phyloP scores from a whole-genome alignment of 441 rosid genomes.

The Pelargonium australe region DNA sequence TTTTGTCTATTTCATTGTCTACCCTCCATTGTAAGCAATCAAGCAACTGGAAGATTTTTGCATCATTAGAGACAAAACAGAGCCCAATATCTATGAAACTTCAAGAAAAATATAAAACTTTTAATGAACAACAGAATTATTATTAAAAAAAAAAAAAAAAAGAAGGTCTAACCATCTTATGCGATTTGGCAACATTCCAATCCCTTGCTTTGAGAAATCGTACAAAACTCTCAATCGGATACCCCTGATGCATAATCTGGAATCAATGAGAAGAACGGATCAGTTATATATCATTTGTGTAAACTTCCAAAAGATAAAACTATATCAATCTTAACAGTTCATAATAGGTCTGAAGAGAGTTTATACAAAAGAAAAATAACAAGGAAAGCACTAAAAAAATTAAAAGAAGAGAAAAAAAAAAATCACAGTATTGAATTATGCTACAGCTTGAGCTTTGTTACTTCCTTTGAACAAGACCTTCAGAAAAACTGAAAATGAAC shows the following conservation, averaged over 20 bases:
- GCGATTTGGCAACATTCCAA: slow-evolving; percentile 56
- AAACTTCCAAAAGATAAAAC: background rate
- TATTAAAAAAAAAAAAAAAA: no score
- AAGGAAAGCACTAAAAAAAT: no score
- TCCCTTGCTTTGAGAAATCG: slow-evolving; percentile 75
- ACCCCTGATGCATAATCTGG: slow-evolving; percentile 64
- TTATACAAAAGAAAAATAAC: background rate
- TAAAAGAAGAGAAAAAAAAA: no score
- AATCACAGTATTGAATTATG: no score
- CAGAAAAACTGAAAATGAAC: no score
- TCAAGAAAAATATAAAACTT: background rate
- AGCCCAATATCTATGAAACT: slow-evolving; percentile 2
- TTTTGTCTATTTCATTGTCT: slow-evolving; percentile 50
- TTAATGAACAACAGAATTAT: background rate
- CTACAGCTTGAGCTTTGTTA: no score
- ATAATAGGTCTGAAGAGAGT: background rate
- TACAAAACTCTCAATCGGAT: slow-evolving; percentile 37
- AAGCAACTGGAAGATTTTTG: slow-evolving; percentile 42
- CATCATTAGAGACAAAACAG: slow-evolving; percentile 21
- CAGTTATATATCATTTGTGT: background rate
- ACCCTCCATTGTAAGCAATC: slow-evolving; percentile 56
- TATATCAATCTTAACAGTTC: slow-evolving; percentile 11
- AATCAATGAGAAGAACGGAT: slow-evolving; percentile 6
- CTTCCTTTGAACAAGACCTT: no score
- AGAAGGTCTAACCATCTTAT: slow-evolving; percentile 59